Base-by-base conservation (phyloP, 2,329 filamentous ascomycete species). In the Fusarium heterosporum region DNA sequence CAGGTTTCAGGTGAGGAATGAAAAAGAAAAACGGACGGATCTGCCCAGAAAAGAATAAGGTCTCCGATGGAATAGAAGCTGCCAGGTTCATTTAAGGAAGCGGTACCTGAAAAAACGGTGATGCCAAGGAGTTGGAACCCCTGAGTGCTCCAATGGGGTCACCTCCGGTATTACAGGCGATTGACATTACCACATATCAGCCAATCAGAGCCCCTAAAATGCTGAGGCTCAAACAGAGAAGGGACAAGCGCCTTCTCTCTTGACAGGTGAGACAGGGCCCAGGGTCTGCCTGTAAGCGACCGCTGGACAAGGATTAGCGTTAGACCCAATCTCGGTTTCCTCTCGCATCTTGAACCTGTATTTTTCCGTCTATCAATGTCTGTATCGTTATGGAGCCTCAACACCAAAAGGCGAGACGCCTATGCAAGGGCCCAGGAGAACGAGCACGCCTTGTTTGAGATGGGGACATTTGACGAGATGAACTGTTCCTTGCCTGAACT, bases 351-450 rank as follows among this genome's bases (percentile, higher is more conserved):
- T 47, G 26, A 12, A 29, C 36, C 13, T 30, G 10, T 50, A 48
- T 69, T 69, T 69, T 69, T 69, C 66, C 66, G 66, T 69, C 62
- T 67, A 69, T 69, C 66, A 69, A 61, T 47, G 48, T 39, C 22
- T 55, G 34, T 47, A 22, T 39, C n/a, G 30, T 14, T 62, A 68
- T 66, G 65, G 65, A 38, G 66, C 36, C 25, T 25, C 22, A 17
- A 25, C 6, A 13, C 32, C 16, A 36, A 19, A 45, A 36, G 55
- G 39, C 55, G 43, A 53, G 58, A 63, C 63, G 58, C 54, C 26
- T 38, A 45, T 52, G 53, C 53, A 64, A 39, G 64, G 47, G 61
- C 32, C 12, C 29, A 28, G 19, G 36, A 28, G 38, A 25, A 22
- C 22, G 6, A 22, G 22, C 22, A 34, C 32, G 16, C 32, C 32